These are phyloP conservation scores for Populus davidiana DNA, from an alignment of 345 rosid genomes.

Conservation along the genomic window DNA sequence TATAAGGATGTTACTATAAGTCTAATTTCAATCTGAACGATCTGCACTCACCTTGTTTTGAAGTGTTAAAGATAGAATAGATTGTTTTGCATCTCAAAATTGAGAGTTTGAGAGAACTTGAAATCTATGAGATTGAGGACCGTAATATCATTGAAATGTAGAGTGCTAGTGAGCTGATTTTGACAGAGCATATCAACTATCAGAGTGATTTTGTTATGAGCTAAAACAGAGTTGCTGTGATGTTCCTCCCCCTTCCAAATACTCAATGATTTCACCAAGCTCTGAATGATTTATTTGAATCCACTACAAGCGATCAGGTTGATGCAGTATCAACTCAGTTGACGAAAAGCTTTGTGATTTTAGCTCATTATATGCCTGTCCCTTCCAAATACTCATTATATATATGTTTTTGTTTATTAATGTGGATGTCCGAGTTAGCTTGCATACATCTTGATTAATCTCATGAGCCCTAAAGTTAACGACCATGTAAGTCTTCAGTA, in stretches of 20 bases:
- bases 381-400: background rate
- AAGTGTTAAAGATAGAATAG: background rate
- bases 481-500: too few relatives aligned
- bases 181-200: background rate
- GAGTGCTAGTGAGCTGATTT: background rate
- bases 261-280: background rate
- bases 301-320: background rate
- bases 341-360: background rate
- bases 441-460: too few relatives aligned
- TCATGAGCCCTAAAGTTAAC: rapidly evolving
- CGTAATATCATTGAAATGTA: background rate
- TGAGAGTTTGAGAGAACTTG: background rate
- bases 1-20: background rate
- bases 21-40: background rate
- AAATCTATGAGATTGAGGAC: background rate
- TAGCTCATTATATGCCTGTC: background rate
- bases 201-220: background rate
- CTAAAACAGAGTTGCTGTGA: background rate
- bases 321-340: background rate
- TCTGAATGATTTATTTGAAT: background rate
- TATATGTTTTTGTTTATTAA: background rate
- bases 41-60: background rate
- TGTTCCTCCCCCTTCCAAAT: background rate
- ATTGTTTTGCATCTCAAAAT: background rate
- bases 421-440: too few relatives aligned